Conservation (phyloP, 495 filamentous ascomycete species). For the Jackrogersella minutella region DNA sequence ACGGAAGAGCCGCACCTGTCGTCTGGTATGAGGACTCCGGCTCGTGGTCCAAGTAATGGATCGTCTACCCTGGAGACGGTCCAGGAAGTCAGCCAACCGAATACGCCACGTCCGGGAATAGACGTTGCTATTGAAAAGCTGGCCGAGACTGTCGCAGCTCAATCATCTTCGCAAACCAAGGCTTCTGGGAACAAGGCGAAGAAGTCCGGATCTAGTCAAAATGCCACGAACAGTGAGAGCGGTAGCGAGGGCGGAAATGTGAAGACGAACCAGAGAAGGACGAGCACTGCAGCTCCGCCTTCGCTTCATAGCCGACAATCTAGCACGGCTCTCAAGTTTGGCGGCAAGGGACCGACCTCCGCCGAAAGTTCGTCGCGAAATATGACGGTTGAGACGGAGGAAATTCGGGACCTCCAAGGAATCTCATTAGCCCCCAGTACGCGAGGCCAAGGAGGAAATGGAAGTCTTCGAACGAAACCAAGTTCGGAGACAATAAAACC, state of each 20-base stretch:
- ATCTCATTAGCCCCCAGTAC: conserved; percentile 77
- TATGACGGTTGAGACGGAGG: conserved; percentile 99
- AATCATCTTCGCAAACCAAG: conserved; percentile 48
- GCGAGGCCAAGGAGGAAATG: conserved; percentile 68
- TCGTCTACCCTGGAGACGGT: conserved; percentile 86
- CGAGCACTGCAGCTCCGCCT: conserved; percentile 45
- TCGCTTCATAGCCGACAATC: conserved; percentile 54
- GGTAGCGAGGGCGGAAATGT: conserved; percentile 67
- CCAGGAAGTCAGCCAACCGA: conserved; percentile 85
- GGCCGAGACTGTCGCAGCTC: conserved; percentile 57
- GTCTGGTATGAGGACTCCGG: conserved; percentile 69
- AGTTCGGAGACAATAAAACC: conserved; percentile 95
- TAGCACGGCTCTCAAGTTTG: conserved; percentile 54
- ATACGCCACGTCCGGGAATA: conserved; percentile 65
- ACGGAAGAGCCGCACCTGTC: conserved; percentile 61
- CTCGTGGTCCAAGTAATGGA: conserved; percentile 70
- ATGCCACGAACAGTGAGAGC: conserved; percentile 60
- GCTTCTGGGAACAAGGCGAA: conserved; percentile 43
- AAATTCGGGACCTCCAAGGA: conserved; percentile 89
- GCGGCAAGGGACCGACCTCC: conserved; percentile 59
- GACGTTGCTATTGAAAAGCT: conserved; percentile 56
- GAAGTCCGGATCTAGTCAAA: conserved; percentile 47
- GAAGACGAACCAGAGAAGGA: conserved; percentile 44
- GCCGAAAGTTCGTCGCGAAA: conserved; percentile 81
- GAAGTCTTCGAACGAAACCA: conserved; percentile 83